These are phyloP conservation scores for Aspergillus nidulans DNA, from an alignment of 495 filamentous ascomycete genomes.

Conservation along the genomic window DNA sequence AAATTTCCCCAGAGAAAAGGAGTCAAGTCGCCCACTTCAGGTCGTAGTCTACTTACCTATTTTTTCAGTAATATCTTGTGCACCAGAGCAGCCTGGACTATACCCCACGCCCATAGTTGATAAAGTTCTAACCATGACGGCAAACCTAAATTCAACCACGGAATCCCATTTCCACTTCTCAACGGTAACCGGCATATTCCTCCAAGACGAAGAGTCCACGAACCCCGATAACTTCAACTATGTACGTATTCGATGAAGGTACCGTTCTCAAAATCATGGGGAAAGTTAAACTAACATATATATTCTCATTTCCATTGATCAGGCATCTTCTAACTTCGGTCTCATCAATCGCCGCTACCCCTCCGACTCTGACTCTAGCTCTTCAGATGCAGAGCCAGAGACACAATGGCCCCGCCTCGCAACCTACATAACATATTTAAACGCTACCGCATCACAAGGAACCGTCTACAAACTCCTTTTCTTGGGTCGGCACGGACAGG, in stretches of 20 bases:
- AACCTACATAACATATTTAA: conserved; percentile 49
- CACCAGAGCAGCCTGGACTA: background rate
- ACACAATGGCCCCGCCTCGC: conserved; percentile 67
- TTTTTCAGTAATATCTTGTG: no score
- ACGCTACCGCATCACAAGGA: conserved; percentile 25
- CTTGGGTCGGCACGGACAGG: conserved; percentile 69
- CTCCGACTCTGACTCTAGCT: conserved; percentile 26
- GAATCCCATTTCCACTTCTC: conserved; percentile 26
- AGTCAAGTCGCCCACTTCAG: background rate
- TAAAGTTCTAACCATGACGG: no score
- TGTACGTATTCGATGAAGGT: conserved; percentile 43
- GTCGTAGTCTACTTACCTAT: background rate
- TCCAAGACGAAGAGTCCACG: conserved; percentile 65
- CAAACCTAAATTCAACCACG: background rate
- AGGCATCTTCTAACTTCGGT: conserved; percentile 58
- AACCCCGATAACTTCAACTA: conserved; percentile 65
- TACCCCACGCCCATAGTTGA: background rate
- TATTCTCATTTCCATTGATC: background rate
- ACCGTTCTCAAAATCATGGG: background rate
- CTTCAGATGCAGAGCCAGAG: conserved; percentile 20
- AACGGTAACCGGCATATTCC: conserved; percentile 64
- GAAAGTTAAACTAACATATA: background rate
- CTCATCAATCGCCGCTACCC: conserved; percentile 54
- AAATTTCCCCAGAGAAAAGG: background rate
- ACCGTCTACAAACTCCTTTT: conserved; percentile 64